phyloP scores from a whole-genome alignment of 768 basidiomycete genomes.

The Tephrocybe sp. region DNA sequence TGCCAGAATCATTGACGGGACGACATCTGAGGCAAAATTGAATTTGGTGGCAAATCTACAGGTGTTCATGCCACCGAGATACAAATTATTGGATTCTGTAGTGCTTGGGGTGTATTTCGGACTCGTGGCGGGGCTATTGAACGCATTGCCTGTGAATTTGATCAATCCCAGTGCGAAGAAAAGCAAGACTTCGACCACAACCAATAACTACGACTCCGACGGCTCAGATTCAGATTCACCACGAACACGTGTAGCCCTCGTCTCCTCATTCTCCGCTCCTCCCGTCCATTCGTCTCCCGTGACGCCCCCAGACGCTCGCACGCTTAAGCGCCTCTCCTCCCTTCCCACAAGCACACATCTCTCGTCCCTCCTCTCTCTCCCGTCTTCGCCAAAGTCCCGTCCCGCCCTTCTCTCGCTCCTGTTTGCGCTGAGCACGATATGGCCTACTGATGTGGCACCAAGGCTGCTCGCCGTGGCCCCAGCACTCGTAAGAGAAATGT shows the following conservation, averaged over 20 bases:
- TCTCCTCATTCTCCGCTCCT: slow-evolving; percentile 32
- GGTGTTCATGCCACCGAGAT: slow-evolving; percentile 63
- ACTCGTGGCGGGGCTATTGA: slow-evolving; percentile 52
- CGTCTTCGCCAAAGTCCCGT: slow-evolving; percentile 37
- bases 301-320: slow-evolving; percentile 53
- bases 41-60: slow-evolving; percentile 75
- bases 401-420: slow-evolving; percentile 57
- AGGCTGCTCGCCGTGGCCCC: slow-evolving; percentile 57
- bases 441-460: slow-evolving; percentile 54
- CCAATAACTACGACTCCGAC: background rate
- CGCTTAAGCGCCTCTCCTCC: slow-evolving; percentile 60
- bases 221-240: slow-evolving; percentile 40
- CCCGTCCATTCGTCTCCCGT: slow-evolving; percentile 28
- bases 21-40: slow-evolving; percentile 34
- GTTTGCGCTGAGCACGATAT: slow-evolving; percentile 55
- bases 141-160: slow-evolving; percentile 49
- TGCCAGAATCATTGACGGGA: slow-evolving; percentile 26
- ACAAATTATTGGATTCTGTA: slow-evolving; percentile 43
- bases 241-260: slow-evolving; percentile 33
- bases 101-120: slow-evolving; percentile 54
- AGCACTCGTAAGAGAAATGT: slow-evolving; percentile 74
- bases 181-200: background rate
- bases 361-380: slow-evolving; percentile 49
- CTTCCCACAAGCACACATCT: slow-evolving; percentile 57
- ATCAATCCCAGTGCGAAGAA: slow-evolving; percentile 43